Evolutionary conservation across 2,329 filamentous ascomycete species (phyloP).

Genomic region (Aspergillus ochraceoroseus): DNA sequence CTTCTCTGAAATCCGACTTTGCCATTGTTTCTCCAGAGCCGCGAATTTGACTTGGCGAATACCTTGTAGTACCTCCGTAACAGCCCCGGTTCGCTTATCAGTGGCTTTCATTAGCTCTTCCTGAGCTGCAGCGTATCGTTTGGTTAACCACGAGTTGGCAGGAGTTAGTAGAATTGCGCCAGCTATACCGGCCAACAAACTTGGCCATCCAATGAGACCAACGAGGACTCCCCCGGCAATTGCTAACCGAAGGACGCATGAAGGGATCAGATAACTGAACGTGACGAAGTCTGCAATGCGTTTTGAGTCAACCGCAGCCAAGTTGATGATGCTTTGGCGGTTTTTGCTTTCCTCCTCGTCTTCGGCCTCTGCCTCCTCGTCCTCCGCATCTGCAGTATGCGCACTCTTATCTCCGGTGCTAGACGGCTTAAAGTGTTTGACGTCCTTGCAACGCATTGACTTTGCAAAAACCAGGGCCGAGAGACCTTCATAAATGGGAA

Average conservation of each 20-base stretch:
- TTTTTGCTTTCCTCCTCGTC: conserved; percentile 49
- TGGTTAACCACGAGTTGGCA: conserved; percentile 62
- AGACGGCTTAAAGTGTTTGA: conserved; percentile 34
- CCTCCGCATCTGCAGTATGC: conserved; percentile 32
- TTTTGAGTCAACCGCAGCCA: conserved; percentile 69
- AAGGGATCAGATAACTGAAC: conserved; percentile 61
- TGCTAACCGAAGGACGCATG: conserved; percentile 57
- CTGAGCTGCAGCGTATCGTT: conserved; percentile 59
- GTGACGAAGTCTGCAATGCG: conserved; percentile 63
- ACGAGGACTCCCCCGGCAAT: conserved; percentile 62
- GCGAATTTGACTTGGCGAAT: conserved; percentile 81
- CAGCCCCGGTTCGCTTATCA: conserved; percentile 66
- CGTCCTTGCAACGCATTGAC: conserved; percentile 69
- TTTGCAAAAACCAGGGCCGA: conserved; percentile 72
- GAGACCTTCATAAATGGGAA: conserved; percentile 65
- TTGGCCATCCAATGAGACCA: conserved; percentile 64
- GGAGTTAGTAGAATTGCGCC: conserved; percentile 62
- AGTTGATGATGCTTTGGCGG: conserved; percentile 67
- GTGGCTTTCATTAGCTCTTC: conserved; percentile 68
- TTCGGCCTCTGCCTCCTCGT: conserved; percentile 48
- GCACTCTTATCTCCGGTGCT: not conserved
- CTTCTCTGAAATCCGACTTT: conserved; percentile 60
- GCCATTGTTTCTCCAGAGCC: conserved; percentile 68
- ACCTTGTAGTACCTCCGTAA: conserved; percentile 69
- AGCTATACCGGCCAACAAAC: conserved; percentile 60